Evolutionary conservation across 108 stramenopile genomes (phyloP).

Genomic region (Bacterosira constricta): DNA sequence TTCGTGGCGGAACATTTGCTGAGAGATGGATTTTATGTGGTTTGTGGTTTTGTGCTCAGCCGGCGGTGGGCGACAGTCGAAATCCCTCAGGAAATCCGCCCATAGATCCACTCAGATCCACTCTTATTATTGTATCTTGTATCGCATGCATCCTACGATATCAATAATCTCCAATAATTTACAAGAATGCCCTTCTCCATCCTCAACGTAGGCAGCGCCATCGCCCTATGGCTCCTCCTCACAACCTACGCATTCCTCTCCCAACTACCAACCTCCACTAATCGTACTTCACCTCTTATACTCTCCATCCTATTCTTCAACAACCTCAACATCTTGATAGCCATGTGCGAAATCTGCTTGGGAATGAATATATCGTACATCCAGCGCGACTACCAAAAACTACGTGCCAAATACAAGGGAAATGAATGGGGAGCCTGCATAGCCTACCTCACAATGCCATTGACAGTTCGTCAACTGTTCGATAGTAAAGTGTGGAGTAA

Average conservation of each 20-base stretch:
- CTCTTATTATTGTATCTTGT: too few species aligned
- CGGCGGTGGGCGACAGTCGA: too few species aligned
- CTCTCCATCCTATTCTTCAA: conserved; percentile 71
- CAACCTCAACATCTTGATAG: conserved; percentile 83
- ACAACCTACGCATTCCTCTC: conserved; percentile 44
- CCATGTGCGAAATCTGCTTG: conserved; percentile 73
- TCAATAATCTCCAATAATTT: background rate
- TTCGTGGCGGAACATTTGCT: too few species aligned
- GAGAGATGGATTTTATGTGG: too few species aligned
- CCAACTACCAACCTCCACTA: background rate
- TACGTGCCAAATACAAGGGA: conserved; percentile 57
- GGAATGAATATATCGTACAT: conserved; percentile 69
- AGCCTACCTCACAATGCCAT: conserved; percentile 63
- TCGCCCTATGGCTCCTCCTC: conserved; percentile 51
- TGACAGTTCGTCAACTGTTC: conserved; percentile 53
- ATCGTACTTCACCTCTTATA: conserved; percentile 10
- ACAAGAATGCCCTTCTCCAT: background rate
- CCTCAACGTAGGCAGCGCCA: conserved; percentile 54
- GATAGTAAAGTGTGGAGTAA: conserved; percentile 56
- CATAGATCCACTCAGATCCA: too few species aligned
- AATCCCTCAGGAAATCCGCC: too few species aligned
- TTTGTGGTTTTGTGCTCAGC: too few species aligned
- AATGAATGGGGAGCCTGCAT: conserved; percentile 57
- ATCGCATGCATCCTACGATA: too few species aligned
- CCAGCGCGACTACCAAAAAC: conserved; percentile 59